These are phyloP conservation scores for Kentomonas sorsogonicus DNA, from an alignment of 208 protist genomes.

Conservation along the genomic window DNA sequence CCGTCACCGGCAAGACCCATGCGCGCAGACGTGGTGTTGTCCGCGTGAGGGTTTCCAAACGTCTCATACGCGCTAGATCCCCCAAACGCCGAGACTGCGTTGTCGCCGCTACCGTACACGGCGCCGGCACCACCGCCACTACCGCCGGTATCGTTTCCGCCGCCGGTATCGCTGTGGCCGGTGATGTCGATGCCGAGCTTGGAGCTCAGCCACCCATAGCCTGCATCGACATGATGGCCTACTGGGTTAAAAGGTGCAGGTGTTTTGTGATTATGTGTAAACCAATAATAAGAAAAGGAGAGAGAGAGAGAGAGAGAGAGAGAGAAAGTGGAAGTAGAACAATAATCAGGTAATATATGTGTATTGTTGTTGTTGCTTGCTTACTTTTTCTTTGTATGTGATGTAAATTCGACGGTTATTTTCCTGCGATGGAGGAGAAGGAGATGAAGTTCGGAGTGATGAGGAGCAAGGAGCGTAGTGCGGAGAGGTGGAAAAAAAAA, in stretches of 20 bases:
- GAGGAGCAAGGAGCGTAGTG: no score
- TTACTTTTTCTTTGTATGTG: not conserved
- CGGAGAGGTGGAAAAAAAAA: no score
- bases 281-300: not conserved
- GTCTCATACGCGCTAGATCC: no score
- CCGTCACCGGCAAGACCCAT: not conserved
- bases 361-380: not conserved
- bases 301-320: conserved; percentile 4
- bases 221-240: conserved; percentile 13
- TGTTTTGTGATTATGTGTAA: not conserved
- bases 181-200: conserved; percentile 81
- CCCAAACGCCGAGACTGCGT: no score
- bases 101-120: no score
- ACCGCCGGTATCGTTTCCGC: conserved; percentile 1
- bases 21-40: not conserved
- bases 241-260: conserved; percentile 8
- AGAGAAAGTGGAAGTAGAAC: conserved; percentile 10
- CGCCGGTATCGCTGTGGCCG: conserved; percentile 15
- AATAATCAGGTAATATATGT: conserved; percentile 1
- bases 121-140: no score
- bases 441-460: no score
- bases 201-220: conserved; percentile 65
- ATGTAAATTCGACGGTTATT: not conserved
- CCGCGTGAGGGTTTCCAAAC: no score
- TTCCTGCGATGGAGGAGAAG: not conserved